Evolutionary conservation across 306 rosid genomes (phyloP).

Genomic region (Amphicarpaea edgeworthii): DNA sequence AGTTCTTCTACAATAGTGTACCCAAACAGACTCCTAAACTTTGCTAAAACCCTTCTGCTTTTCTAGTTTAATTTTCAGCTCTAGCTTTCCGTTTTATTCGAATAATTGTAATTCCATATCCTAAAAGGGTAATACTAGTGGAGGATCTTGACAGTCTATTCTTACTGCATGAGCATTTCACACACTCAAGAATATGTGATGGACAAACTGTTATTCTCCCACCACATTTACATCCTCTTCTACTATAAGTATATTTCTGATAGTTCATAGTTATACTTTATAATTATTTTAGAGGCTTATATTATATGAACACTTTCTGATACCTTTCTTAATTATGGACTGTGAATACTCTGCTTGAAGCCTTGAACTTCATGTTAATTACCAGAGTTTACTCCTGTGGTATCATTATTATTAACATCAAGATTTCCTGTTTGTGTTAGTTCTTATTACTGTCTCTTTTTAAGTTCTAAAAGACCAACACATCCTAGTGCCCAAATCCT

Average conservation of each 20-base stretch:
- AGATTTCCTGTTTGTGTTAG: background rate
- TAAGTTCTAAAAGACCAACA: background rate
- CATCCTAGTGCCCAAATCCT: too few relatives aligned
- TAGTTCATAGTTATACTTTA: background rate
- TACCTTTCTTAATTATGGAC: too few relatives aligned
- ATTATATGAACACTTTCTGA: too few relatives aligned
- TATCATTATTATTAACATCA: too few relatives aligned
- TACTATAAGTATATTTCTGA: background rate
- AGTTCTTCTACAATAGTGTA: too few relatives aligned
- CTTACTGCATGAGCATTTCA: conserved; percentile 18
- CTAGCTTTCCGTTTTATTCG: background rate
- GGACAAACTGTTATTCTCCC: background rate
- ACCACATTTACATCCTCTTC: background rate
- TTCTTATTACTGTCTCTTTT: background rate
- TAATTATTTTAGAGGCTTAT: too few relatives aligned
- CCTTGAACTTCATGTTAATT: background rate
- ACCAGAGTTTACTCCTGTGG: background rate
- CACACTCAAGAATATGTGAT: background rate
- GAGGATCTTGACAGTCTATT: background rate
- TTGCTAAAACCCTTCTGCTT: background rate
- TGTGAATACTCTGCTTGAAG: background rate
- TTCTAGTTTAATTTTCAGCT: background rate
- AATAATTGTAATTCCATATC: background rate
- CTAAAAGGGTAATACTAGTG: background rate
- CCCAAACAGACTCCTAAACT: too few relatives aligned